phyloP scores from a whole-genome alignment of 208 protist species.

The Trypanosoma rangeli region DNA sequence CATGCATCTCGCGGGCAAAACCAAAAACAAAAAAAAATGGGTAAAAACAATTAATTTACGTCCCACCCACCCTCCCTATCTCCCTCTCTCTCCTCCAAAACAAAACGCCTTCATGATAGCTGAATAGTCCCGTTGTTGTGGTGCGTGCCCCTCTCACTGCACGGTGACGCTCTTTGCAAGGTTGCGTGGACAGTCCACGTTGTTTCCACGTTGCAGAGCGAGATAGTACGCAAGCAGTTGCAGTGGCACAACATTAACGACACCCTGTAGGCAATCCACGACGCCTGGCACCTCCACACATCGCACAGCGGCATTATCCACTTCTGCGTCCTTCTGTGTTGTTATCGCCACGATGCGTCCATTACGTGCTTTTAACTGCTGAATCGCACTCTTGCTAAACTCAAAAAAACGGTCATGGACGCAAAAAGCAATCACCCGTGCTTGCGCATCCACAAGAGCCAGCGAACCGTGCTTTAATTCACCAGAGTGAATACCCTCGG shows the following conservation, averaged over 20 bases:
- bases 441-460: slow-evolving; percentile 94
- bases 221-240: slow-evolving; percentile 97
- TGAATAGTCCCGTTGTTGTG: not conserved
- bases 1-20: no score
- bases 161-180: slow-evolving; percentile 98
- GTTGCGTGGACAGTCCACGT: slow-evolving; percentile 95
- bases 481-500: slow-evolving; percentile 95
- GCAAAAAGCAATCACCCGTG: slow-evolving; percentile 93
- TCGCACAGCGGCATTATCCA: slow-evolving; percentile 28
- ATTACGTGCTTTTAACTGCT: slow-evolving; percentile 88
- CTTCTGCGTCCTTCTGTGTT: slow-evolving; percentile 52
- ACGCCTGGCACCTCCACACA: slow-evolving; percentile 75
- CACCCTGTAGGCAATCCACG: slow-evolving; percentile 84
- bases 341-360: slow-evolving; percentile 82
- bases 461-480: slow-evolving; percentile 98
- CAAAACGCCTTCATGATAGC: not conserved
- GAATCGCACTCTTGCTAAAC: slow-evolving; percentile 81
- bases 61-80: no score
- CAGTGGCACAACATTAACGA: slow-evolving; percentile 95
- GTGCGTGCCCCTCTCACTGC: slow-evolving; percentile 33
- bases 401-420: slow-evolving; percentile 72
- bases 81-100: slow-evolving; percentile 6
- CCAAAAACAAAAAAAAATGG: no score
- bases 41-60: no score
- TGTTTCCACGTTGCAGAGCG: slow-evolving; percentile 85